Evolutionary conservation across 768 basidiomycete species (phyloP).

Genomic region (Butyriboletus loyo): DNA sequence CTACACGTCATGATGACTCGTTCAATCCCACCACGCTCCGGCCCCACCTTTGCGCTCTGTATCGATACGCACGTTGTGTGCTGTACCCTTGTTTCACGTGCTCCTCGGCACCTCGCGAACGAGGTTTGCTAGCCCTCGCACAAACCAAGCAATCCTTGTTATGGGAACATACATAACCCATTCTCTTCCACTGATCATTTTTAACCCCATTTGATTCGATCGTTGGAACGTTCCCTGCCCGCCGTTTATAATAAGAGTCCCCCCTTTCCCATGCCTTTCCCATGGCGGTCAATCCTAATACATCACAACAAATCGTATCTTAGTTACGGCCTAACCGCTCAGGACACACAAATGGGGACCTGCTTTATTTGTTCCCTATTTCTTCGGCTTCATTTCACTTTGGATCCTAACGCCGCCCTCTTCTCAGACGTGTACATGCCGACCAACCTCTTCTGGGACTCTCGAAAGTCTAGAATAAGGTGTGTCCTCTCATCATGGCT

Average conservation of each 20-base stretch:
- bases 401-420: conserved; percentile 10
- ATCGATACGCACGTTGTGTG: not conserved
- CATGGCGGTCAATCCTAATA: conserved; percentile 18
- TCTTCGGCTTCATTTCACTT: conserved; percentile 4
- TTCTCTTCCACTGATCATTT: conserved; percentile 8
- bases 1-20: conserved; percentile 22
- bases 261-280: conserved; percentile 23
- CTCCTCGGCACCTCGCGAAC: conserved; percentile 26
- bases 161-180: conserved; percentile 13
- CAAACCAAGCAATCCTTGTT: conserved; percentile 4
- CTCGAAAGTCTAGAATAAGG: conserved; percentile 3
- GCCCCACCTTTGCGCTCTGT: conserved; percentile 3
- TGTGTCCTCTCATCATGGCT: conserved; percentile 5
- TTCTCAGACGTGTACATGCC: conserved; percentile 11
- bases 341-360: conserved; percentile 4
- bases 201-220: conserved; percentile 19
- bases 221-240: conserved; percentile 10
- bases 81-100: conserved; percentile 19
- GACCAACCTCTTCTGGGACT: conserved; percentile 4
- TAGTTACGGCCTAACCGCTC: conserved; percentile 19
- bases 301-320: conserved; percentile 17
- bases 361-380: not conserved
- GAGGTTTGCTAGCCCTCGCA: conserved; percentile 4
- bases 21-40: not conserved
- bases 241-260: conserved; percentile 7